phyloP scores from a whole-genome alignment of 305 asterid genomes.

The Withania somnifera region DNA sequence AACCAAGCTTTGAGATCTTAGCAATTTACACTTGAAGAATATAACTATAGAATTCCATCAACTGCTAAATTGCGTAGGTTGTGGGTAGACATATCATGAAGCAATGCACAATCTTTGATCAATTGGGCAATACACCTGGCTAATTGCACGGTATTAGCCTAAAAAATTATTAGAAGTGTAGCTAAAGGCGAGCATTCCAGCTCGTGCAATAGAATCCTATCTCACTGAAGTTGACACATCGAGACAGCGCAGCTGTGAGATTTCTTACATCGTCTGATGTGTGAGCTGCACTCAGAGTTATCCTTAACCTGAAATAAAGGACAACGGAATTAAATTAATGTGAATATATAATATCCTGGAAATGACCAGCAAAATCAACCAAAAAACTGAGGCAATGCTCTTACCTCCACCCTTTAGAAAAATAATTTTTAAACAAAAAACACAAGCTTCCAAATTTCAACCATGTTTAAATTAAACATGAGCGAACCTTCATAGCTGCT shows the following conservation, averaged over 20 bases:
- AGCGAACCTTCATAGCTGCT: background rate
- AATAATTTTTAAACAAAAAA: background rate
- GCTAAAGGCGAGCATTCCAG: constrained; percentile 45
- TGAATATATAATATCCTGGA: background rate
- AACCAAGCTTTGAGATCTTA: background rate
- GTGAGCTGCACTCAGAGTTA: constrained; percentile 87
- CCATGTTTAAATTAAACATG: background rate
- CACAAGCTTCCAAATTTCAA: background rate
- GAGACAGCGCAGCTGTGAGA: constrained; percentile 57
- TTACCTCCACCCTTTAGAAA: too few relatives aligned
- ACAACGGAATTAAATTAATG: background rate
- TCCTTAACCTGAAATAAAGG: constrained; percentile 49
- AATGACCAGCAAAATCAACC: background rate
- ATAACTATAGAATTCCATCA: background rate
- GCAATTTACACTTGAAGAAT: background rate
- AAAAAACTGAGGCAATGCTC: too few relatives aligned
- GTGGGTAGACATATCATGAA: background rate
- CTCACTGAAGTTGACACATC: constrained; percentile 55
- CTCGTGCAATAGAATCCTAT: constrained; percentile 18
- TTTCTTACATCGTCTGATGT: constrained; percentile 64
- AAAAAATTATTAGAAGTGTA: background rate
- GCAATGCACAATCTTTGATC: background rate
- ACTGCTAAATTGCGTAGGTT: background rate
- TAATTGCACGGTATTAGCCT: too few relatives aligned
- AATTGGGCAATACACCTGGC: background rate